These are phyloP conservation scores for Boletales sp. DNA, from an alignment of 768 basidiomycete species.

Conservation along the genomic window DNA sequence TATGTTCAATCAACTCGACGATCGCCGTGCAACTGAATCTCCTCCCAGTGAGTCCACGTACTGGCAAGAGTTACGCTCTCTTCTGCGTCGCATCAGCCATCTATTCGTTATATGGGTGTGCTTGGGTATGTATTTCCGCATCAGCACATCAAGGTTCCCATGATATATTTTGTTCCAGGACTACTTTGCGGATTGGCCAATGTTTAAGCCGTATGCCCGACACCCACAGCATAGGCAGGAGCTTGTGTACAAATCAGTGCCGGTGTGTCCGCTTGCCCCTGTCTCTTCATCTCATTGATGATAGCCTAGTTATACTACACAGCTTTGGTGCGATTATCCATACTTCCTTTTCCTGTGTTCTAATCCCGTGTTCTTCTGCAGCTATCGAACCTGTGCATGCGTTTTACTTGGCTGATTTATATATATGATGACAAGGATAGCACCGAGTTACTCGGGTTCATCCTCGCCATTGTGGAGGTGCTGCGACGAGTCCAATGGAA, in stretches of 20 bases:
- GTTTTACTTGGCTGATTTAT: conserved; percentile 84
- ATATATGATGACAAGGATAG: conserved; percentile 51
- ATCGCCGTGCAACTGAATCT: not conserved
- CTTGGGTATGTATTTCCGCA: conserved; percentile 62
- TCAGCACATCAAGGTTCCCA: not conserved
- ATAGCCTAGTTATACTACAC: conserved; percentile 65
- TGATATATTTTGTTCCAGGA: conserved; percentile 48
- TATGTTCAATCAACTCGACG: conserved; percentile 12
- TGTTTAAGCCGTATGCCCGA: conserved; percentile 55
- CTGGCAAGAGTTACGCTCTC: conserved; percentile 53
- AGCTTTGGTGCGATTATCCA: conserved; percentile 53
- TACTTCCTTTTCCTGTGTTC: not conserved
- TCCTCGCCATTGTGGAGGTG: conserved; percentile 71
- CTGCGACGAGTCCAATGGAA: conserved; percentile 88
- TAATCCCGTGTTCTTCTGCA: conserved; percentile 24
- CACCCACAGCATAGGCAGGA: conserved; percentile 70
- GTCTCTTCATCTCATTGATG: not conserved
- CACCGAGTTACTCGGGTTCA: conserved; percentile 57
- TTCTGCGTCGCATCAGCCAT: conserved; percentile 65
- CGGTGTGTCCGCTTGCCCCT: conserved; percentile 37
- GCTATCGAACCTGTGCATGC: conserved; percentile 68
- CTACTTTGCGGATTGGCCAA: conserved; percentile 87
- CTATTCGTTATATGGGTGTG: conserved; percentile 65
- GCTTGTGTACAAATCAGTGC: conserved; percentile 64
- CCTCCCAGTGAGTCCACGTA: conserved; percentile 28